Evolutionary conservation across 768 basidiomycete species (phyloP).

Genomic region (Cystofilobasidium bisporidii): DNA sequence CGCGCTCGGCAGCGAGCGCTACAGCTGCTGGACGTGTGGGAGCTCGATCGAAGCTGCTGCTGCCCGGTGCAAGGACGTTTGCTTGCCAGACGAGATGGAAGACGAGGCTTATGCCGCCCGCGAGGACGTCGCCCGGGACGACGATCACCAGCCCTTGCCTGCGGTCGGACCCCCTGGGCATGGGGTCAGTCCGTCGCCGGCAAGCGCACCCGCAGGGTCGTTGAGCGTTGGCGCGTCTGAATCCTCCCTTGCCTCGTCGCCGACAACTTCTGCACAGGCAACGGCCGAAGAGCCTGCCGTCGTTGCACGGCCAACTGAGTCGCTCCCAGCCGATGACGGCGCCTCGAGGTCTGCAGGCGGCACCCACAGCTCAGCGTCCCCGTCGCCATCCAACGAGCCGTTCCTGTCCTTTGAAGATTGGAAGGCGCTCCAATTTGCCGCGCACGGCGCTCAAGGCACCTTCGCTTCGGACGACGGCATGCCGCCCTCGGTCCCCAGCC

Average conservation of each 20-base stretch:
- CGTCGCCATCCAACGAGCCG: not conserved
- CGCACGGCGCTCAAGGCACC: not conserved
- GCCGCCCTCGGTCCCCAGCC: not conserved
- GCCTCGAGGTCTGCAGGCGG: no score
- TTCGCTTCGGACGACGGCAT: not conserved
- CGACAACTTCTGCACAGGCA: no score
- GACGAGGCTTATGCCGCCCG: not conserved
- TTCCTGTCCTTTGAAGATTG: conserved; percentile 27
- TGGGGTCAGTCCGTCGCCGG: no score
- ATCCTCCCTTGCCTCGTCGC: no score
- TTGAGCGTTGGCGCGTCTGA: no score
- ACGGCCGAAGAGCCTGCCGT: no score
- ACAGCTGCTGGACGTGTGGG: conserved; percentile 5
- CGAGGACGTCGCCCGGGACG: not conserved
- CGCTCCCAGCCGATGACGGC: no score
- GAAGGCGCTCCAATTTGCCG: conserved; percentile 20
- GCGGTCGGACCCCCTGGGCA: not conserved
- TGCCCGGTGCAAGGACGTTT: conserved; percentile 17
- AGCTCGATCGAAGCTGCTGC: conserved; percentile 4
- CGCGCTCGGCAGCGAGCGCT: conserved; percentile 14
- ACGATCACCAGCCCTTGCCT: not conserved
- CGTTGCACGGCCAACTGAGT: no score
- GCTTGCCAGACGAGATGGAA: not conserved
- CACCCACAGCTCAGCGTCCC: not conserved
- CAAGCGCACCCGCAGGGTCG: no score